Evolutionary conservation across 495 filamentous ascomycete genomes (phyloP).

Genomic region (Neurospora pannonica): DNA sequence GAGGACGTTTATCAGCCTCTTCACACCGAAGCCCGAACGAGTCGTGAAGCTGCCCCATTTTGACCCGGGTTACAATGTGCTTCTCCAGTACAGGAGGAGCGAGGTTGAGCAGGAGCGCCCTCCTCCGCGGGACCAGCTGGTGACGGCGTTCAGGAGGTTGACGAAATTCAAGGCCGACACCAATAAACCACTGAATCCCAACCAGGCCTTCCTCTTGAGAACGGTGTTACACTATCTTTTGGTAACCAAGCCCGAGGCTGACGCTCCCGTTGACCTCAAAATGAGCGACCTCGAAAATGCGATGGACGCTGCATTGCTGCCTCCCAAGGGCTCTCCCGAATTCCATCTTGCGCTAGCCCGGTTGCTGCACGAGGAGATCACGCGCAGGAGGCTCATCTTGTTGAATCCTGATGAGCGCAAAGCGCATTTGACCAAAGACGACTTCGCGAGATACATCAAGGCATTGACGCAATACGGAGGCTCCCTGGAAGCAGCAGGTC

Average conservation of each 20-base stretch:
- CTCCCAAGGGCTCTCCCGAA: slow-evolving; percentile 24
- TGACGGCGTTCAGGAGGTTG: slow-evolving; percentile 55
- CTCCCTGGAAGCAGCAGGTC: slow-evolving; percentile 47
- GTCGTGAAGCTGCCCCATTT: slow-evolving; percentile 43
- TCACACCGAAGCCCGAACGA: slow-evolving; percentile 40
- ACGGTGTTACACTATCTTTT: slow-evolving; percentile 52
- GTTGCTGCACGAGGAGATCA: slow-evolving; percentile 45
- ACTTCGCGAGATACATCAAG: slow-evolving; percentile 43
- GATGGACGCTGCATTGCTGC: slow-evolving; percentile 24
- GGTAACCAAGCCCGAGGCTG: slow-evolving; percentile 26
- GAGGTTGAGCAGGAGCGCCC: slow-evolving; percentile 41
- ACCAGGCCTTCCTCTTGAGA: slow-evolving; percentile 51
- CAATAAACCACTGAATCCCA: slow-evolving; percentile 46
- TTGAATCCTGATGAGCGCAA: slow-evolving; percentile 22
- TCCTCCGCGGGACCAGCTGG: slow-evolving; percentile 49
- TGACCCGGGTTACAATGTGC: slow-evolving; percentile 49
- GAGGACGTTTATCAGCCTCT: slow-evolving; percentile 50
- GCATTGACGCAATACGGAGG: slow-evolving; percentile 50
- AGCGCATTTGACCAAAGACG: slow-evolving; percentile 28
- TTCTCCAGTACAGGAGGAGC: slow-evolving; percentile 42
- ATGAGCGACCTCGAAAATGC: slow-evolving; percentile 42
- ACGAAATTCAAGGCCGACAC: slow-evolving; percentile 44
- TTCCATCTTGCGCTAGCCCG: slow-evolving; percentile 46
- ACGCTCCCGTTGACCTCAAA: slow-evolving; percentile 32
- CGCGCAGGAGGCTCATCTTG: slow-evolving; percentile 12